A percentile compares a stretch with the other conserved stretches of the same genome.
Evolutionary conservation across 2,329 filamentous ascomycete species (phyloP).

Genomic region (Claviceps africana): DNA sequence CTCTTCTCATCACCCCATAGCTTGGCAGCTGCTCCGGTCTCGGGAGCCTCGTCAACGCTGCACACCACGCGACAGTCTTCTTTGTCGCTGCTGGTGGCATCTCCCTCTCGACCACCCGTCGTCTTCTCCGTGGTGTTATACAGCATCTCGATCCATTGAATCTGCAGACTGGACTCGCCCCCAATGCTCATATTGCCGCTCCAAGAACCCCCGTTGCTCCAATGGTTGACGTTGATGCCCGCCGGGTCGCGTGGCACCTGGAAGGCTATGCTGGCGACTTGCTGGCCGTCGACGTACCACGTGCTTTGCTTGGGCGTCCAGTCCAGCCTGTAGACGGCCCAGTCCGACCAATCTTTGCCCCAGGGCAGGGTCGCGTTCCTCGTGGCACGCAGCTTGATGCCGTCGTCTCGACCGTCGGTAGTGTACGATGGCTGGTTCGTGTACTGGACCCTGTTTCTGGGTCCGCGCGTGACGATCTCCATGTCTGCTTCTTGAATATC

Average conservation of each 20-base stretch:
- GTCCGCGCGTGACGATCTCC: constrained; percentile 36
- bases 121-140: constrained; percentile 28
- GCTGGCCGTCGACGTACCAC: constrained; percentile 40
- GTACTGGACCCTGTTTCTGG: constrained; percentile 33
- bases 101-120: neutral
- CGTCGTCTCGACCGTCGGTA: constrained; percentile 6
- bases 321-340: constrained; percentile 36
- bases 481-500: constrained; percentile 26
- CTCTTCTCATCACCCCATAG: constrained; percentile 12
- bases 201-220: constrained; percentile 47
- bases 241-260: constrained; percentile 39
- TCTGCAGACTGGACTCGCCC: constrained; percentile 38
- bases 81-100: neutral
- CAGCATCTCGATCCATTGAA: constrained; percentile 49
- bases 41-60: constrained; percentile 20
- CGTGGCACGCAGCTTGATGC: constrained; percentile 33
- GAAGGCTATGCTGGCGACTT: constrained; percentile 38
- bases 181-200: constrained; percentile 41
- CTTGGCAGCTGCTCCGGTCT: constrained; percentile 11
- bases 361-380: constrained; percentile 32
- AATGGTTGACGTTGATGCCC: constrained; percentile 43
- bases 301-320: constrained; percentile 27
- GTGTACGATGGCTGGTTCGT: constrained; percentile 45
- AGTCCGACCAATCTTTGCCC: constrained; percentile 33
- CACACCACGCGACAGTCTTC: constrained; percentile 16